These are phyloP conservation scores for Mycena rebaudengoi DNA, from an alignment of 768 basidiomycete species.

Conservation along the genomic window DNA sequence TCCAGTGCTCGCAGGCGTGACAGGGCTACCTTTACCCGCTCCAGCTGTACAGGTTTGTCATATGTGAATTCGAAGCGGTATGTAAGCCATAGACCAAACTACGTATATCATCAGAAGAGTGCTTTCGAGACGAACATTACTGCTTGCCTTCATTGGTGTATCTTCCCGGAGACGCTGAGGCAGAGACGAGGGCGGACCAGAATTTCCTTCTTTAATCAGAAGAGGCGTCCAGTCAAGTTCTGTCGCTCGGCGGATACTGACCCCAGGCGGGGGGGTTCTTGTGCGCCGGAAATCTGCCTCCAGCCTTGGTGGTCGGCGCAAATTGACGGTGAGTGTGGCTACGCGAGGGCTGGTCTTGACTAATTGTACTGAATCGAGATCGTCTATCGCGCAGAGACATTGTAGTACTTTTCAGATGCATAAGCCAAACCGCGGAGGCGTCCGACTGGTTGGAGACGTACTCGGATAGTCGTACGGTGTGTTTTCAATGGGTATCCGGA, in stretches of 20 bases:
- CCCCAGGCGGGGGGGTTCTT: not conserved
- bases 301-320: conserved; percentile 23
- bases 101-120: not conserved
- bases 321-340: conserved; percentile 15
- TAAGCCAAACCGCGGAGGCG: not conserved
- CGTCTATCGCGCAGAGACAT: conserved; percentile 13
- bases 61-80: conserved; percentile 23
- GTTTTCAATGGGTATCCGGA: conserved; percentile 14
- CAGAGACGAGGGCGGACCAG: conserved; percentile 9
- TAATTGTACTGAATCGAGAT: conserved; percentile 17
- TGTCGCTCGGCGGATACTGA: conserved; percentile 18
- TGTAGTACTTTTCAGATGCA: conserved; percentile 6
- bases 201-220: not conserved
- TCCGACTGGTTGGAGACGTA: not conserved
- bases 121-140: no score
- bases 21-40: conserved; percentile 15
- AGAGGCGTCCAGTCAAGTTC: conserved; percentile 27
- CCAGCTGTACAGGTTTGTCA: not conserved
- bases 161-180: conserved; percentile 1
- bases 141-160: conserved; percentile 25
- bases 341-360: not conserved
- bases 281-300: conserved; percentile 21
- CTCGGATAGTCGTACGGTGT: conserved; percentile 5
- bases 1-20: conserved; percentile 20
- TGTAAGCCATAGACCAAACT: conserved; percentile 27